These are phyloP conservation scores for Suhomyces sp. DNA, from an alignment of 805 yeast species.

Conservation along the genomic window DNA sequence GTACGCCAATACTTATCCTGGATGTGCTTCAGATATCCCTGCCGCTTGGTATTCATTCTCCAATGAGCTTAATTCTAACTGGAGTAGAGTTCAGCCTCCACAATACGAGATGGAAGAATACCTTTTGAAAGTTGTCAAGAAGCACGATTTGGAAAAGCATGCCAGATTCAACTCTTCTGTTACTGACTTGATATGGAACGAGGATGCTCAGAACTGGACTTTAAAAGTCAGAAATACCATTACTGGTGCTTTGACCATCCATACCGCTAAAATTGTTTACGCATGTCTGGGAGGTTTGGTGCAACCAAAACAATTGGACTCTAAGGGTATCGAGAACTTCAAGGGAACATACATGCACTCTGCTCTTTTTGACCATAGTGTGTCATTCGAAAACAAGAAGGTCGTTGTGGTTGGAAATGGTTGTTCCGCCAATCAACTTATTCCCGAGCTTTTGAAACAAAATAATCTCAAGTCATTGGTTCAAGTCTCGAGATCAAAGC, in stretches of 20 bases:
- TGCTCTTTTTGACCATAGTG: conserved; percentile 37
- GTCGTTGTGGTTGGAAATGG: conserved; percentile 44
- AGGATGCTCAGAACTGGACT: conserved; percentile 27
- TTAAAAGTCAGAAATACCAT: conserved; percentile 23
- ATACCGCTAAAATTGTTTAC: conserved; percentile 26
- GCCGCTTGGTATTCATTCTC: conserved; percentile 41
- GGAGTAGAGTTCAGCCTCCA: conserved; percentile 42
- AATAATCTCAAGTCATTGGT: conserved; percentile 25
- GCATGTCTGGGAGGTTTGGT: conserved; percentile 39
- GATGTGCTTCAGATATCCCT: conserved; percentile 46
- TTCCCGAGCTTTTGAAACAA: conserved; percentile 35
- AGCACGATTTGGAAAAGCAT: conserved; percentile 22
- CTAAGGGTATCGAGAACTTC: conserved; percentile 34
- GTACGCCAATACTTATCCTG: conserved; percentile 47
- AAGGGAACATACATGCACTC: conserved; percentile 42
- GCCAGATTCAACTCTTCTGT: conserved; percentile 25
- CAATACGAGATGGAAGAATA: conserved; percentile 44
- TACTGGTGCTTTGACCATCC: conserved; percentile 32
- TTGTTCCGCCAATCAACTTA: conserved; percentile 42
- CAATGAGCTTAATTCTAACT: conserved; percentile 32
- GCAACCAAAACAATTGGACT: conserved; percentile 28
- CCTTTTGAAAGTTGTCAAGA: conserved; percentile 30
- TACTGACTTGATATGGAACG: conserved; percentile 21
- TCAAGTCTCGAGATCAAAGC: conserved; percentile 37
- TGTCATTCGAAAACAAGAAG: conserved; percentile 31